Evolutionary conservation across 768 basidiomycete genomes (phyloP), one percentile per base, ranked within the genome.

Genomic region (Royoungia palumana): DNA sequence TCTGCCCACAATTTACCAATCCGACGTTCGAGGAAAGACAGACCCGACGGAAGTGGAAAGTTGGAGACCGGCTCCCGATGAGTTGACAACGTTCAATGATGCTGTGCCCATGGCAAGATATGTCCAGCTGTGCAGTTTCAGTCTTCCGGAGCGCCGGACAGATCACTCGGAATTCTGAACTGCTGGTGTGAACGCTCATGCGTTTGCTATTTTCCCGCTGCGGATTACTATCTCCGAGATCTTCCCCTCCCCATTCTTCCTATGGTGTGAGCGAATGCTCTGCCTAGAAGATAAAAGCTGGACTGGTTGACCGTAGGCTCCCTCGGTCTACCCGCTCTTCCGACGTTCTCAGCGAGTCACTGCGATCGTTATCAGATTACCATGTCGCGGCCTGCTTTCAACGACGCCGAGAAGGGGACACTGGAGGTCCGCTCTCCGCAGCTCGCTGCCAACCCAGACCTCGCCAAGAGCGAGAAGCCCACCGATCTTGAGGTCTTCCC

Each of bases 321-420:
- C 25, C 9, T 34, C 24, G 35, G 38, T 44, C 49, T 21, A 9
- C 55, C 13, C 37, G 38, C 50, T 46, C 20, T 41, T 34, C 46
- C 42, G 40, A 50, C 59, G 9, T n/a, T n/a, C 46, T 14, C 34
- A 54, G 24, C 39, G 24, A 45, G 47, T 55, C 56, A 28, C 56
- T 56, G 51, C 28, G 35, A 44, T 22, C 38, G 25, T 39, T 21
- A n/a, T 38, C 24, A 22, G 44, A 32, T 4, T 35, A 47, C 25
- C 17, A 80, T 81, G 80, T 73, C 78, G 41, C 71, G 62, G 53
- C 68, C 71, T 51, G 68, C 68, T 17, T 72, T 74, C 60, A 67
- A 73, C 58, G 81, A 83, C 58, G 73, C 78, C 35, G 83, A 85
- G 71, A 80, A 78, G 63, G 83, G 81, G 47, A 72, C 72, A 41